Evolutionary conservation across 2,329 filamentous ascomycete genomes (phyloP).

Genomic region (Botryotinia globosa): DNA sequence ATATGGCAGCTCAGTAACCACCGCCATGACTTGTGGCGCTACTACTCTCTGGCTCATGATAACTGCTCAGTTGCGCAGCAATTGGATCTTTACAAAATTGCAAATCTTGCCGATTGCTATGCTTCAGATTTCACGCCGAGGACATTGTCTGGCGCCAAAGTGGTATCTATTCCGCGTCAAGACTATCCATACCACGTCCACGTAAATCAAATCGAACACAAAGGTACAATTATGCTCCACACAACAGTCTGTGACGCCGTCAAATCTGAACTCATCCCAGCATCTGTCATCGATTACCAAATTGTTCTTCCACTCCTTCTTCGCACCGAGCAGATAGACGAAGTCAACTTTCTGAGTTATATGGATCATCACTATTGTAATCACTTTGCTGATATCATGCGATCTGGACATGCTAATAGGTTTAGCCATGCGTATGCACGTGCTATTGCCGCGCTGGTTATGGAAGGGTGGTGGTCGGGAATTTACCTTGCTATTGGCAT

Average conservation of each 20-base stretch:
- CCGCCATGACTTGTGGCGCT: neutral
- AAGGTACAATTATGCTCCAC: neutral
- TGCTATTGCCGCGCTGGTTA: neutral
- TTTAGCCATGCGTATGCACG: neutral
- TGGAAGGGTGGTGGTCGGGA: constrained; percentile 1
- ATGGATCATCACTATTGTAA: neutral
- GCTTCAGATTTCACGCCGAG: neutral
- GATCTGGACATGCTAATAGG: neutral
- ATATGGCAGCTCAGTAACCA: neutral
- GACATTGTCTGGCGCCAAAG: neutral
- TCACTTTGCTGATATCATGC: neutral
- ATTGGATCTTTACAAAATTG: neutral
- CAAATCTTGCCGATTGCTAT: neutral
- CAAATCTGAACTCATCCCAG: neutral
- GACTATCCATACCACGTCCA: neutral
- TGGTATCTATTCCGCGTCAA: neutral
- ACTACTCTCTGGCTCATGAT: neutral
- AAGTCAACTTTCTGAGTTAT: neutral
- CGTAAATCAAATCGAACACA: neutral
- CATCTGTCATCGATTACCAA: neutral
- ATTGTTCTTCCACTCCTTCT: constrained; percentile 3
- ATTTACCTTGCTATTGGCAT: neutral
- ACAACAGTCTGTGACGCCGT: neutral
- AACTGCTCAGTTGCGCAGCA: neutral
- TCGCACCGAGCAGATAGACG: neutral